These are phyloP conservation scores for Lobosporangium transversale DNA, from an alignment of 192 early-diverging fungal species.

Conservation along the genomic window DNA sequence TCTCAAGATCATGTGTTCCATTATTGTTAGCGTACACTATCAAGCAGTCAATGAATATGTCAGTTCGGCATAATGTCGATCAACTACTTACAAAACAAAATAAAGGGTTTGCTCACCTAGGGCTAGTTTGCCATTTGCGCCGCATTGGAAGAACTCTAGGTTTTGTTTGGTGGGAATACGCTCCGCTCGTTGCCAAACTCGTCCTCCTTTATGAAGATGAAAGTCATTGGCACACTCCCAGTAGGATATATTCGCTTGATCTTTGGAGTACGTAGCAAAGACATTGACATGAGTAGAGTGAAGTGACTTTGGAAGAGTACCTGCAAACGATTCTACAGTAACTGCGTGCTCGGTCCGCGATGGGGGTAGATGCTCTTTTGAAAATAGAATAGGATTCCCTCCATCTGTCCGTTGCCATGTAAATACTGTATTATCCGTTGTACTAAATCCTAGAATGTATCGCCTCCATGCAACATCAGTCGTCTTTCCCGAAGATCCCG, in stretches of 20 bases:
- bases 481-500: conserved; percentile 35
- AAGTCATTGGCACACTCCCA: conserved; percentile 48
- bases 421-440: conserved; percentile 38
- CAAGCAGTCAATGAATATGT: not conserved
- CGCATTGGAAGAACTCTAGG: conserved; percentile 49
- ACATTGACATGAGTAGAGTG: conserved; percentile 51
- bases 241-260: conserved; percentile 48
- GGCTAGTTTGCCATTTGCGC: conserved; percentile 54
- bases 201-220: conserved; percentile 17
- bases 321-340: conserved; percentile 46
- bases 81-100: no score
- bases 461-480: conserved; percentile 46
- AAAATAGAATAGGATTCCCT: conserved; percentile 32
- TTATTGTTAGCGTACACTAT: conserved; percentile 29
- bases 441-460: conserved; percentile 44
- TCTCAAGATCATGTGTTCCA: conserved; percentile 30
- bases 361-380: conserved; percentile 37
- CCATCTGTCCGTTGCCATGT: conserved; percentile 42
- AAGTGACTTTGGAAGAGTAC: conserved; percentile 42
- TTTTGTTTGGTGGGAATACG: conserved; percentile 19
- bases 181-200: conserved; percentile 31
- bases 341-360: conserved; percentile 22
- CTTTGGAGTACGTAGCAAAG: conserved; percentile 53
- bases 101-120: conserved; percentile 25
- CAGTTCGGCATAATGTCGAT: not conserved